Base-by-base conservation (phyloP, 106 monocot genomes). In the Apostasia shenzhenica region DNA sequence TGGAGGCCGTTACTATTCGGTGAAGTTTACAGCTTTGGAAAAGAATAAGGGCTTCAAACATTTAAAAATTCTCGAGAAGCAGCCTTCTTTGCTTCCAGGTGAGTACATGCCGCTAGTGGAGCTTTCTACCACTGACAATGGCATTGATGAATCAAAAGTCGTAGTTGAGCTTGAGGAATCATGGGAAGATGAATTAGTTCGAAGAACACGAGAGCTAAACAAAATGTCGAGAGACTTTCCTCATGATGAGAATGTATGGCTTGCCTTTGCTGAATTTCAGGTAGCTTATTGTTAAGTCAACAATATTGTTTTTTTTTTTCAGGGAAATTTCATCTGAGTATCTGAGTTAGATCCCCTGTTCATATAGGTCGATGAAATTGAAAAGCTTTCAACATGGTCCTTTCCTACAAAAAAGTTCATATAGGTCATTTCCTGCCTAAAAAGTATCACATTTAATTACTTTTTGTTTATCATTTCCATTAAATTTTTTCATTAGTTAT, bases 261-360 rank as follows among this genome's bases (percentile, higher is more conserved):
- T 86, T 43, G 85, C 75, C 11, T 95, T 92, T 79, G 88, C 95
- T 67, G 84, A 84, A 56, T 95, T 92, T 86, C 95, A 95, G 95
- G 95, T 95, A 88, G 51, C 4, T 66, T 41, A 4, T 68, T 61
- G 41, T 3, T 55, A 55, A 13, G 41, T 14, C 66, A 59, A 38
- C 48, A 13, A 2, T 54, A 53, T 51, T 45, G 1, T 6, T 59
- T 38, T 50, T 54, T 54, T 11, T 41, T 42, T n/a, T 56, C 5
- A 67, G 90, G 90, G 94, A 94, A 26, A 26, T 26, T 26, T 26
- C 26, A 26, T 26, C 26, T 26, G 26, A 26, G 26, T 26, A 26
- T 26, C 26, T 26, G 26, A 26, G 26, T 26, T 26, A 26, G 26
- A 26, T 26, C 26, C 26, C 26, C 26, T 26, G 26, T 26, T 26